phyloP scores from a whole-genome alignment of 371 early-diverging fungal genomes.

The Mucor circinelloides region DNA sequence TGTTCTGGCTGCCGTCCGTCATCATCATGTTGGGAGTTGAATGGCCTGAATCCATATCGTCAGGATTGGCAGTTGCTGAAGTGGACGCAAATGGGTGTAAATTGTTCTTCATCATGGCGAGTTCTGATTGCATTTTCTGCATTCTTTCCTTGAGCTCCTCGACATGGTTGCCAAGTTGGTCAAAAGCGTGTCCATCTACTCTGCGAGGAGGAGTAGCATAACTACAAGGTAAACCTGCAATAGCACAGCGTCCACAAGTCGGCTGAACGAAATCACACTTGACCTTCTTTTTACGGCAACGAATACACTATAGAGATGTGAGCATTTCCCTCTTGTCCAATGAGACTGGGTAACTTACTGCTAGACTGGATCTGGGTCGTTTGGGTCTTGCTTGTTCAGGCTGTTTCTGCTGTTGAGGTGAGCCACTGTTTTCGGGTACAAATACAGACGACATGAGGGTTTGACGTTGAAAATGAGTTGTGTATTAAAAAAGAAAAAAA shows the following conservation, averaged over 20 bases:
- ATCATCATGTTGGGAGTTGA: slow-evolving; percentile 5
- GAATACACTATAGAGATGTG: slow-evolving; percentile 41
- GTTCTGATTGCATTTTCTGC: slow-evolving; percentile 51
- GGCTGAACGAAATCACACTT: slow-evolving; percentile 70
- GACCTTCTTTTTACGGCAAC: slow-evolving; percentile 65
- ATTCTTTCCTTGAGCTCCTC: slow-evolving; percentile 54
- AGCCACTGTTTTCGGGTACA: slow-evolving; percentile 31
- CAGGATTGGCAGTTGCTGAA: slow-evolving; percentile 45
- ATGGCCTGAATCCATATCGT: neutral
- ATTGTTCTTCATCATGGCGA: slow-evolving; percentile 52
- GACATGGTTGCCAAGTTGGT: slow-evolving; percentile 53
- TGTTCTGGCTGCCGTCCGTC: neutral
- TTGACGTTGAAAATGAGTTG: neutral
- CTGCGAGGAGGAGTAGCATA: slow-evolving; percentile 56
- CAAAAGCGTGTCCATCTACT: slow-evolving; percentile 62
- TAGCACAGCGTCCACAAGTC: slow-evolving; percentile 60
- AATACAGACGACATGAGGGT: slow-evolving; percentile 43
- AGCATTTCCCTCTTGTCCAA: neutral
- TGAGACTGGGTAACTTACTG: slow-evolving; percentile 28
- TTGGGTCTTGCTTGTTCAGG: slow-evolving; percentile 48
- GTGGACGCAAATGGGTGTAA: slow-evolving; percentile 20
- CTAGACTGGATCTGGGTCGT: slow-evolving; percentile 49
- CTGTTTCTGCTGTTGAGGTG: slow-evolving; percentile 38
- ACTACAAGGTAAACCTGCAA: slow-evolving; percentile 52
- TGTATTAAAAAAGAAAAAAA: neutral